Evolutionary conservation across 345 rosid genomes (phyloP).

Genomic region (Passiflora organensis): DNA sequence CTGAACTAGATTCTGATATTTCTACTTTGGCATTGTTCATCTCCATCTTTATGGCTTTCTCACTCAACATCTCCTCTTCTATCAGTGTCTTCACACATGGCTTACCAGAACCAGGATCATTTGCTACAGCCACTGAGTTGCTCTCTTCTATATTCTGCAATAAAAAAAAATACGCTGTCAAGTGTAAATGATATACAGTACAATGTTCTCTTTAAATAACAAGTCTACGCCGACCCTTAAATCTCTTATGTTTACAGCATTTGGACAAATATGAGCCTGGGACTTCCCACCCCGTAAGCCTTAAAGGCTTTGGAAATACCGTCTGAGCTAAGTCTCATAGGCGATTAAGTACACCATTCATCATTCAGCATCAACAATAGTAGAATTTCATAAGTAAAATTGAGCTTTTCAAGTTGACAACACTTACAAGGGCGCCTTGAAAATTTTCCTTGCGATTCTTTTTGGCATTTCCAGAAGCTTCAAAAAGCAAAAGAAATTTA

Average conservation of each 20-base stretch:
- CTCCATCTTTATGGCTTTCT: constrained; percentile 38
- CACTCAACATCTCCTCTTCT: constrained; percentile 75
- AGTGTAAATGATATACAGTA: too few species aligned
- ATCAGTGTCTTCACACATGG: constrained; percentile 91
- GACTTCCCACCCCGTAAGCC: too few species aligned
- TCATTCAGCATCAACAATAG: neutral
- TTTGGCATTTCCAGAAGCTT: constrained; percentile 38
- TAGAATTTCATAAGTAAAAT: neutral
- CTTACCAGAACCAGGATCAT: constrained; percentile 9
- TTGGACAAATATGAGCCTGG: too few species aligned
- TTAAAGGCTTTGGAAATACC: too few species aligned
- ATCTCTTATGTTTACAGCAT: too few species aligned
- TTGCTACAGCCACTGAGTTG: constrained; percentile 11
- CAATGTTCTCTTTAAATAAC: too few species aligned
- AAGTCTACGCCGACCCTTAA: too few species aligned
- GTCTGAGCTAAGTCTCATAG: too few species aligned
- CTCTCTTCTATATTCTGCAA: constrained; percentile 54
- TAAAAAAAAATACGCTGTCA: too few species aligned
- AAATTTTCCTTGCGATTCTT: constrained; percentile 37
- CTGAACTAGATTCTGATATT: constrained; percentile 35
- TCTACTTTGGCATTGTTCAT: constrained; percentile 35
- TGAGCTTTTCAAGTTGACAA: neutral
- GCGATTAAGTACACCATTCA: too few species aligned
- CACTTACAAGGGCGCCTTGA: constrained; percentile 45
- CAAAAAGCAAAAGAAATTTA: constrained; percentile 13